Base-by-base conservation (phyloP, 139 green algal species). In the Yamagishiella unicocca region DNA sequence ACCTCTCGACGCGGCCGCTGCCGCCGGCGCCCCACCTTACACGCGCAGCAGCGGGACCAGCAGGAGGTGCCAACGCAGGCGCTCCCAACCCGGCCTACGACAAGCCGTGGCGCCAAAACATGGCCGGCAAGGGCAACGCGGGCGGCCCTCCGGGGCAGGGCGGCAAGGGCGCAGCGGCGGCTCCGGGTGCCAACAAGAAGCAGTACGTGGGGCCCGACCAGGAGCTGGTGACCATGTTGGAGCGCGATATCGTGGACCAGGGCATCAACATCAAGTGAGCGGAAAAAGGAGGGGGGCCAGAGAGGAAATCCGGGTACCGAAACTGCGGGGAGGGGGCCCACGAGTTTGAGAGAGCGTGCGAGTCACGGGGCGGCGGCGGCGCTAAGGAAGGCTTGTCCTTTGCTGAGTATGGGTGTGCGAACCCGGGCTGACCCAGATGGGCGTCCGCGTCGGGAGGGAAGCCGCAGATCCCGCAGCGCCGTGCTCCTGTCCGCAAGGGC, bases 241-340 rank as follows among this genome's bases (percentile, higher is more conserved):
- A 95, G 80, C 81, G 93, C 0, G 97, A 99, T 70, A 93, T 99
- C 74, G 72, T 99, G 62, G 96, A 98, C 68, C 53, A 46, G 12
- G 93, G 79, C 53, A 95, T 94, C 38, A 92, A 89, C 10, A 93
- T 99, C 64, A 90, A 75, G 85, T 94, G 79, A 31, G 88, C 9
- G n/a, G n/a, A n/a, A n/a, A n/a, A n/a, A n/a, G n/a, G n/a, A n/a
- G n/a, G n/a, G n/a, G n/a, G n/a, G n/a, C n/a, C n/a, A n/a, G n/a
- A n/a, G n/a, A n/a, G n/a, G n/a, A n/a, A n/a, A n/a, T n/a, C n/a
- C n/a, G n/a, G n/a, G n/a, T n/a, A n/a, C n/a, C n/a, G n/a, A n/a
- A n/a, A n/a, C n/a, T n/a, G n/a, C n/a, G n/a, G n/a, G n/a, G n/a
- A n/a, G n/a, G n/a, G n/a, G n/a, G n/a, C n/a, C n/a, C n/a, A n/a